Conservation (phyloP, 2,329 filamentous ascomycete species). For the Ophiocordyceps sinensis region DNA sequence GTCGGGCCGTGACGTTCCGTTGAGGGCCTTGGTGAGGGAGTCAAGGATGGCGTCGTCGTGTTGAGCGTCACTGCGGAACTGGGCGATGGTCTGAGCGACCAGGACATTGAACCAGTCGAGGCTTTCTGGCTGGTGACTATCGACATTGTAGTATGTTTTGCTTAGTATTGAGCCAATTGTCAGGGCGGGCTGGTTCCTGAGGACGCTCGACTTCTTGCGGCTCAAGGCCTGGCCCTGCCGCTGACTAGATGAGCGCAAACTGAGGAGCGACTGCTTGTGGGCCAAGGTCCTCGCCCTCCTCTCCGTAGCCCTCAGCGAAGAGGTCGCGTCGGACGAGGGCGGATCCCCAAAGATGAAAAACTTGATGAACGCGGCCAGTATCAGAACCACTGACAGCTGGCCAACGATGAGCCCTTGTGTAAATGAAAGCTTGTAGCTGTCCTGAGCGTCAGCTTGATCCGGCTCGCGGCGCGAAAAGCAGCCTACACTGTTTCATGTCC, state of each 20-base stretch:
- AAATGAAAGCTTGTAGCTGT: conserved; percentile 56
- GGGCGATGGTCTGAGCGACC: conserved; percentile 89
- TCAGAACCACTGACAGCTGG: conserved; percentile 79
- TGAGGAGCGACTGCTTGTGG: conserved; percentile 61
- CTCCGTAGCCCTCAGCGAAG: conserved; percentile 59
- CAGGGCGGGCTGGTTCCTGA: conserved; percentile 57
- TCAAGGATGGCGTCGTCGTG: conserved; percentile 81
- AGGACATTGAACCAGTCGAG: conserved; percentile 99
- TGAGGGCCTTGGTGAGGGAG: conserved; percentile 72
- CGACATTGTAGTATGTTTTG: conserved; percentile 95
- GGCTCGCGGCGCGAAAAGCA: too few relatives aligned
- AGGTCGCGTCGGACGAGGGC: conserved; percentile 68
- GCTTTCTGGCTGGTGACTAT: conserved; percentile 90
- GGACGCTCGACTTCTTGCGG: conserved; percentile 56
- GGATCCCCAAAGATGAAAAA: conserved; percentile 99
- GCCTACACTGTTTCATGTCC: neutral
- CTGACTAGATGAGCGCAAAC: conserved; percentile 34
- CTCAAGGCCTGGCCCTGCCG: conserved; percentile 31
- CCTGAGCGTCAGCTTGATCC: neutral
- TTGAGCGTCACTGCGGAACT: conserved; percentile 84
- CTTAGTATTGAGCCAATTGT: conserved; percentile 89
- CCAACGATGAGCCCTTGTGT: conserved; percentile 88
- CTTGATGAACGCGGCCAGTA: conserved; percentile 92
- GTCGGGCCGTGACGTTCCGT: conserved; percentile 72
- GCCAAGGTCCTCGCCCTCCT: conserved; percentile 59